Evolutionary conservation across 768 basidiomycete species (phyloP).

Genomic region (Mycena sanguinolenta): DNA sequence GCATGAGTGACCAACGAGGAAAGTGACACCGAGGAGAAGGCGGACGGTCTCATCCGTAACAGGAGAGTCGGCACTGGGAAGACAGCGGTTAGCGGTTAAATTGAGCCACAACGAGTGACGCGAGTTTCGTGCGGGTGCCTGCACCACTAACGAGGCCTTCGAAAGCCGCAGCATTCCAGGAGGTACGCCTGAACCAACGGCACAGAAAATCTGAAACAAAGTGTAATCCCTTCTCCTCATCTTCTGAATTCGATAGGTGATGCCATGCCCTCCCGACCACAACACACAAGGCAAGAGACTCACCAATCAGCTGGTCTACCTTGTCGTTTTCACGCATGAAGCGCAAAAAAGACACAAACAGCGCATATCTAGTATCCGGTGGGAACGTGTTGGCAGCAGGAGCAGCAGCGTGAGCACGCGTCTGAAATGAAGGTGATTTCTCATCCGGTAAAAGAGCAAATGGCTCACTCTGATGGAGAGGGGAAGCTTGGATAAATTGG

Average conservation of each 20-base stretch:
- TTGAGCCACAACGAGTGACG: not conserved
- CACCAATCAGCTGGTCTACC: too few species aligned
- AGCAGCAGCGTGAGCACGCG: too few species aligned
- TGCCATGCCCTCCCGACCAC: conserved; percentile 1
- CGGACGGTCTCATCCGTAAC: not conserved
- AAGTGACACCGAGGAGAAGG: not conserved
- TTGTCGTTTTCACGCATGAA: too few species aligned
- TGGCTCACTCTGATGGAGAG: too few species aligned
- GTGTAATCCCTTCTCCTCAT: not conserved
- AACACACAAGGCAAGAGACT: not conserved
- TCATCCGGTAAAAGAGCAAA: too few species aligned
- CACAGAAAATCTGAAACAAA: not conserved
- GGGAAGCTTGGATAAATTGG: too few species aligned
- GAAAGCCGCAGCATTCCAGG: not conserved
- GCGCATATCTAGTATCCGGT: too few species aligned
- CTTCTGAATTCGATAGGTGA: too few species aligned
- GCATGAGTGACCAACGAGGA: not conserved
- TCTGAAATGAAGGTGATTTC: too few species aligned
- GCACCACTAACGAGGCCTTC: not conserved
- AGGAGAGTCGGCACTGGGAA: not conserved
- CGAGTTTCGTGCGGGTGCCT: not conserved
- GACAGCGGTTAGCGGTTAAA: not conserved
- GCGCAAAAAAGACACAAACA: too few species aligned
- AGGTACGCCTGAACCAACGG: not conserved
- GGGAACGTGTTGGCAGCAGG: too few species aligned